Conservation (phyloP, 257 asterid species). For the Lavandula angustifolia region DNA sequence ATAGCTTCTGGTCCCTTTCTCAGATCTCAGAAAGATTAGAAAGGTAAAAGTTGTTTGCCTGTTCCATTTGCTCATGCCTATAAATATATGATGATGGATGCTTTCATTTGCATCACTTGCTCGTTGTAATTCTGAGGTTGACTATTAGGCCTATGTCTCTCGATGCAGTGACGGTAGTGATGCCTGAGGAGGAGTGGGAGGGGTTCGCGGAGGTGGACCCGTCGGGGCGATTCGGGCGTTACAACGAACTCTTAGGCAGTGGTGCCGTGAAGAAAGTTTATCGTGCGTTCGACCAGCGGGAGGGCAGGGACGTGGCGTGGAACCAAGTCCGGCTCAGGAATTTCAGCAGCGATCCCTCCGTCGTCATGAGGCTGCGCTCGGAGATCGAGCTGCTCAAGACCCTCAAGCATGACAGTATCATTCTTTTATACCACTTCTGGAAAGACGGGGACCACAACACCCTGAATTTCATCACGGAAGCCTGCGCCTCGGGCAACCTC, state of each 20-base stretch:
- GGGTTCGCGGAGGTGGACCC: constrained; percentile 53
- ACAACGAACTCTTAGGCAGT: constrained; percentile 41
- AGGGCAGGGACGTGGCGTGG: constrained; percentile 56
- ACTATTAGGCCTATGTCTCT: background rate
- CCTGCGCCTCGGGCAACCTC: constrained; percentile 46
- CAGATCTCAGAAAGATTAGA: background rate
- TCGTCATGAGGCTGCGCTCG: constrained; percentile 35
- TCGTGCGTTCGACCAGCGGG: constrained; percentile 46
- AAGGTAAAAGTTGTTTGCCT: too few relatives aligned
- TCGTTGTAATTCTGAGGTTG: too few relatives aligned
- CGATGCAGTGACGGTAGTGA: background rate
- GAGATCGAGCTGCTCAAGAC: constrained; percentile 51
- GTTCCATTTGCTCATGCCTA: too few relatives aligned
- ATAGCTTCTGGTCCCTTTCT: too few relatives aligned
- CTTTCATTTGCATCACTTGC: too few relatives aligned
- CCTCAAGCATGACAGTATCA: constrained; percentile 41
- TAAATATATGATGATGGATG: too few relatives aligned
- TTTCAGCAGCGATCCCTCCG: constrained; percentile 43
- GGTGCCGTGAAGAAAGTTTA: constrained; percentile 56
- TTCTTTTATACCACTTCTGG: constrained; percentile 44
- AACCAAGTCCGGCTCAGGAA: constrained; percentile 48
- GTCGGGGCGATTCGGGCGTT: constrained; percentile 45
- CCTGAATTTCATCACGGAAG: constrained; percentile 51
- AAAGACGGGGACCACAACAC: constrained; percentile 37
- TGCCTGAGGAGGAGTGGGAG: constrained; percentile 33